Percentiles rank a stretch among this genome's conserved stretches.
These are phyloP conservation scores for Wickerhamomyces xylosicus DNA, from an alignment of 805 yeast species.

Conservation along the genomic window DNA sequence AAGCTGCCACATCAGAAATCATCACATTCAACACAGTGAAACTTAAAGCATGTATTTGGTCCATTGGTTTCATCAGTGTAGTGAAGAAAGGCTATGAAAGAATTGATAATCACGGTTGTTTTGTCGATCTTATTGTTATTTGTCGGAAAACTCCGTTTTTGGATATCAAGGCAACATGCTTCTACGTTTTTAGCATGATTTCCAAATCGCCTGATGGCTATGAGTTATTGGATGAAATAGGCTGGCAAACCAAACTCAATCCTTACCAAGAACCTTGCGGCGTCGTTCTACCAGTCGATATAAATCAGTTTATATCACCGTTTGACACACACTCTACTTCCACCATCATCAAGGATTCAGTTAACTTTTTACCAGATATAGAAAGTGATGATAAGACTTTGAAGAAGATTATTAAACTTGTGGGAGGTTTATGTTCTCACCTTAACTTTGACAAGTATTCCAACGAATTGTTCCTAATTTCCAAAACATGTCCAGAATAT, in stretches of 20 bases:
- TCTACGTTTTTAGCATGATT: slow-evolving; percentile 66
- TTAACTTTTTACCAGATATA: background rate
- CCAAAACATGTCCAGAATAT: slow-evolving; percentile 35
- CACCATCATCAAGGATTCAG: background rate
- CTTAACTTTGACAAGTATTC: slow-evolving; percentile 42
- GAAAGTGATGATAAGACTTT: slow-evolving; percentile 18
- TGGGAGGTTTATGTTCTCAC: slow-evolving; percentile 49
- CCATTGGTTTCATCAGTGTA: slow-evolving; percentile 75
- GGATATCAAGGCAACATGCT: slow-evolving; percentile 67
- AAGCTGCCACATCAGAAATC: slow-evolving; percentile 22
- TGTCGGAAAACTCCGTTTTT: slow-evolving; percentile 37
- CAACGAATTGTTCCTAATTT: slow-evolving; percentile 44
- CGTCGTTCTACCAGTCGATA: slow-evolving; percentile 27
- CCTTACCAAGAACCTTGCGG: slow-evolving; percentile 33
- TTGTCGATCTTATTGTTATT: slow-evolving; percentile 42
- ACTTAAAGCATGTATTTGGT: slow-evolving; percentile 77
- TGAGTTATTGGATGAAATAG: slow-evolving; percentile 73
- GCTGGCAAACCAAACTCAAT: slow-evolving; percentile 53
- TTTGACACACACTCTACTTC: slow-evolving; percentile 1
- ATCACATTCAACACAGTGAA: slow-evolving; percentile 15
- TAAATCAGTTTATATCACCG: slow-evolving; percentile 20
- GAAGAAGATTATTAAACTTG: slow-evolving; percentile 22
- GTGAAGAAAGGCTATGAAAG: slow-evolving; percentile 57
- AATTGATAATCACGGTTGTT: slow-evolving; percentile 40
- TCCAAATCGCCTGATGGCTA: slow-evolving; percentile 68